A percentile compares a stretch with the other conserved stretches of the same genome.
These are phyloP conservation scores for Trichoderma lentiforme DNA, from an alignment of 2,329 filamentous ascomycete species.

Conservation along the genomic window DNA sequence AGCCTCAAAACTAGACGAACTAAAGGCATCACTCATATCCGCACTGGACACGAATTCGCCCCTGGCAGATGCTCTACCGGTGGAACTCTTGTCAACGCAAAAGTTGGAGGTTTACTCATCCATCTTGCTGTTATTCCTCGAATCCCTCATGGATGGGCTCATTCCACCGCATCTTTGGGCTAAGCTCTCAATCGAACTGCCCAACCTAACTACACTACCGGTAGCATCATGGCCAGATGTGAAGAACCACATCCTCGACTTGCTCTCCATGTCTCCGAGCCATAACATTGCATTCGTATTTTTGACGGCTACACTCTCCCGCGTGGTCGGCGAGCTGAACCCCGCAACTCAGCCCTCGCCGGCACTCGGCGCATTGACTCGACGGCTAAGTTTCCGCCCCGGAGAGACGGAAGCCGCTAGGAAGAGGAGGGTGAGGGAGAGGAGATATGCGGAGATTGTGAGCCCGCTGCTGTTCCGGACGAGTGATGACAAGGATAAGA, in stretches of 20 bases:
- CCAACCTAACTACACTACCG: constrained; percentile 30
- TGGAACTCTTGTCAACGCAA: constrained; percentile 60
- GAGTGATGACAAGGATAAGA: constrained; percentile 52
- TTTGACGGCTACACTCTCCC: constrained; percentile 69
- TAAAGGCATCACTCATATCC: constrained; percentile 47
- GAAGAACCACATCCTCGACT: constrained; percentile 63
- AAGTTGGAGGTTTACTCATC: constrained; percentile 73
- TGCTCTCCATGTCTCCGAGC: constrained; percentile 66
- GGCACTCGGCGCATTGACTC: constrained; percentile 33
- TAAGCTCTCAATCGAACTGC: constrained; percentile 60
- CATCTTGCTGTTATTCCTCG: constrained; percentile 70
- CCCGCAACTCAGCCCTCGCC: constrained; percentile 34
- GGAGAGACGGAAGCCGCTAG: constrained; percentile 30
- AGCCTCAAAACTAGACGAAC: constrained; percentile 25
- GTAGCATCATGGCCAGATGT: constrained; percentile 37
- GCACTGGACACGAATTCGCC: constrained; percentile 70
- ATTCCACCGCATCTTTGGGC: constrained; percentile 69
- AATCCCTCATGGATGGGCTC: constrained; percentile 74
- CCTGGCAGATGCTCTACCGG: constrained; percentile 59
- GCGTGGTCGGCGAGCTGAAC: constrained; percentile 49
- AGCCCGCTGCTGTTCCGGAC: constrained; percentile 59
- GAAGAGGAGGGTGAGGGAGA: constrained; percentile 58
- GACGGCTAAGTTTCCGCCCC: constrained; percentile 47
- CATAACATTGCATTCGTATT: constrained; percentile 91
- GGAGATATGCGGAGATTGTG: constrained; percentile 63